phyloP scores from a whole-genome alignment of 345 rosid genomes.

The Eucalyptus albens region DNA sequence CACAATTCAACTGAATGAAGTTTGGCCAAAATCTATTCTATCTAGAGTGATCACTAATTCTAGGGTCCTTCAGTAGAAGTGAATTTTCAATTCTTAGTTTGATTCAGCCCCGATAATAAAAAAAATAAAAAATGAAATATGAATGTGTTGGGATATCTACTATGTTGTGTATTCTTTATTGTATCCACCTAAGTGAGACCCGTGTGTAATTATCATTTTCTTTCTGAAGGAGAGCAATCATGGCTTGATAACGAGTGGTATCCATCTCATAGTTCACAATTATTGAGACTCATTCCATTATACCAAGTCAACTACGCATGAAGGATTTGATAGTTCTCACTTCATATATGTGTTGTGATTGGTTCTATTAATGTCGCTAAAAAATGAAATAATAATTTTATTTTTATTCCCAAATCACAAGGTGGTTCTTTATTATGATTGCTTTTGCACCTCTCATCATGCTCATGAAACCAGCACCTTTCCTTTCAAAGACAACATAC shows the following conservation, averaged over 20 bases:
- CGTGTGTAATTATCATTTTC: background rate
- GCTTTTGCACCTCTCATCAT: background rate
- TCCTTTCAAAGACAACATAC: background rate
- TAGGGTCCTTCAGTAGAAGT: background rate
- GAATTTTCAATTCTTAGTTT: background rate
- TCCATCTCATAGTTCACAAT: background rate
- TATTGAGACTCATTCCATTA: background rate
- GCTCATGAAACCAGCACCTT: background rate
- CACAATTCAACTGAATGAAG: background rate
- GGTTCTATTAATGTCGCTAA: background rate
- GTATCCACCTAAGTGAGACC: background rate
- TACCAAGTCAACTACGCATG: background rate
- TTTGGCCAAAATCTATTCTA: background rate
- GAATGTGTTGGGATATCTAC: background rate
- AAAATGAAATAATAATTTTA: background rate
- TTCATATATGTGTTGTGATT: background rate
- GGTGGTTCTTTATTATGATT: slow-evolving; percentile 4
- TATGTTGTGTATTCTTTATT: background rate
- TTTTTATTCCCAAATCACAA: background rate
- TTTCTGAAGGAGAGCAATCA: background rate
- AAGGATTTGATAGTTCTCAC: background rate
- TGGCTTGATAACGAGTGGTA: background rate
- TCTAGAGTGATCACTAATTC: background rate
- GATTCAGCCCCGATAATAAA: background rate
- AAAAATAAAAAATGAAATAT: background rate